These are phyloP conservation scores for Pholiota adiposa DNA, from an alignment of 1,284 basidiomycete genomes.

Conservation along the genomic window DNA sequence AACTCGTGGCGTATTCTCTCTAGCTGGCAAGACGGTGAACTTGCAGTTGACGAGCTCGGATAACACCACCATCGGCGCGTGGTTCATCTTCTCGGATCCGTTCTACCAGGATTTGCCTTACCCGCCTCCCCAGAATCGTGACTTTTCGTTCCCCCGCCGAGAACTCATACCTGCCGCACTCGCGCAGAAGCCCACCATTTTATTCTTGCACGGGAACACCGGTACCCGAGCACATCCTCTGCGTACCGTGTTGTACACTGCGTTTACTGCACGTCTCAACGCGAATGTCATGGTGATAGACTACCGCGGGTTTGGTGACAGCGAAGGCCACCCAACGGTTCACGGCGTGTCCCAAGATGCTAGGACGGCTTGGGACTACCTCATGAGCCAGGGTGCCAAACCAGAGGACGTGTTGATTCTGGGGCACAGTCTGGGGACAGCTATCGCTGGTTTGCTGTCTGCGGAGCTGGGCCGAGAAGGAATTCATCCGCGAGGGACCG, in stretches of 20 bases:
- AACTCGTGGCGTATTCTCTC: neutral
- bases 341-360: conserved; percentile 79
- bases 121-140: conserved; percentile 28
- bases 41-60: conserved; percentile 74
- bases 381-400: conserved; percentile 59
- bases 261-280: conserved; percentile 62
- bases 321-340: conserved; percentile 76
- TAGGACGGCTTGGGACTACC: conserved; percentile 81
- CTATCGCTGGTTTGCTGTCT: conserved; percentile 67
- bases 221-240: conserved; percentile 70
- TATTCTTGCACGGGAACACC: conserved; percentile 92
- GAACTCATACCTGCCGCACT: conserved; percentile 51
- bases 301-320: conserved; percentile 91
- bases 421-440: conserved; percentile 86
- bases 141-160: conserved; percentile 25
- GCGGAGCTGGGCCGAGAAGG: conserved; percentile 62
- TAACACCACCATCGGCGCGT: conserved; percentile 80
- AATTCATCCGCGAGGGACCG: conserved; percentile 59
- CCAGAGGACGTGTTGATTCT: conserved; percentile 67
- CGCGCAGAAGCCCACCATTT: conserved; percentile 65
- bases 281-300: conserved; percentile 87
- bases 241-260: conserved; percentile 65
- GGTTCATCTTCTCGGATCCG: conserved; percentile 83
- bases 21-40: conserved; percentile 79
- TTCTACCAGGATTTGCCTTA: conserved; percentile 55